Evolutionary conservation across 805 yeast genomes (phyloP).

Genomic region (Monosporozyma siamensis): DNA sequence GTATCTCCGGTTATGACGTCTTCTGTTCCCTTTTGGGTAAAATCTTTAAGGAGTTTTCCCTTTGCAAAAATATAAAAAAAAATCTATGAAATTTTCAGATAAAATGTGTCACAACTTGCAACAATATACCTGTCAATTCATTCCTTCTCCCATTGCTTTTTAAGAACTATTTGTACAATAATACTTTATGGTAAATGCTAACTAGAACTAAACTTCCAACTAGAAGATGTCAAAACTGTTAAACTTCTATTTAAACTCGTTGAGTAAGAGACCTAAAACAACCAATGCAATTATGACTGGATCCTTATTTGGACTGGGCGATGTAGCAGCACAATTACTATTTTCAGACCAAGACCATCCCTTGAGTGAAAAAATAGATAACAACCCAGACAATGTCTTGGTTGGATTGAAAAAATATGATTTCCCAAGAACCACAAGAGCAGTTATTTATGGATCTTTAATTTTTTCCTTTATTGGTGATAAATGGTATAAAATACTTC

Average conservation of each 20-base stretch:
- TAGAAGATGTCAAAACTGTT: constrained; percentile 16
- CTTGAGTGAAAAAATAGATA: neutral
- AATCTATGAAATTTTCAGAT: neutral
- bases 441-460: constrained; percentile 59
- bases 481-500: constrained; percentile 54
- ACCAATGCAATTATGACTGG: constrained; percentile 52
- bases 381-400: neutral
- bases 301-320: constrained; percentile 65
- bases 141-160: too few relatives aligned
- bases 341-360: constrained; percentile 28
- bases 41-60: neutral
- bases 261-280: constrained; percentile 39
- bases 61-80: neutral
- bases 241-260: constrained; percentile 13
- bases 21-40: neutral
- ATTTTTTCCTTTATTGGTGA: constrained; percentile 71
- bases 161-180: too few relatives aligned
- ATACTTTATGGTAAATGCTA: too few relatives aligned
- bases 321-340: constrained; percentile 55
- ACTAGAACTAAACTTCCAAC: too few relatives aligned
- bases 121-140: too few relatives aligned
- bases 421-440: constrained; percentile 47
- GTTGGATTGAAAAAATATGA: constrained; percentile 34
- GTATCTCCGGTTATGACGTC: neutral
- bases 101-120: neutral